phyloP scores from a whole-genome alignment of 805 yeast genomes.

The Cyberlindnera bimundalis region DNA sequence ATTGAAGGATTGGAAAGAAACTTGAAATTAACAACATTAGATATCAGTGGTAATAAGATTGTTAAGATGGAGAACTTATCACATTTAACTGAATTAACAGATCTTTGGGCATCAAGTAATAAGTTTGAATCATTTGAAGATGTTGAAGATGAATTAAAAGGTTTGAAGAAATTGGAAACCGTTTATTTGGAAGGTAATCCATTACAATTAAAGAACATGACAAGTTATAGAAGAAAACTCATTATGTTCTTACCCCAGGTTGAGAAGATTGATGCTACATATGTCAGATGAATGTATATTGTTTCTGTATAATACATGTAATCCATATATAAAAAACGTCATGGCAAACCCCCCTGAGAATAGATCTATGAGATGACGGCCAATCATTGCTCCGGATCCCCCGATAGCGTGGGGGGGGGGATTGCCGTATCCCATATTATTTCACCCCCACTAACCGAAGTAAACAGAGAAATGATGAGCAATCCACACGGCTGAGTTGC shows the following conservation, averaged over 20 bases:
- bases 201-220: constrained; percentile 64
- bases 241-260: constrained; percentile 66
- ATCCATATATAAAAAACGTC: too few relatives aligned
- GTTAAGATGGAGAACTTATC: constrained; percentile 56
- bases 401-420: too few relatives aligned
- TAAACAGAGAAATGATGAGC: too few relatives aligned
- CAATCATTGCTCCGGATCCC: too few relatives aligned
- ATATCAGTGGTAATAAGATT: constrained; percentile 74
- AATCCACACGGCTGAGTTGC: too few relatives aligned
- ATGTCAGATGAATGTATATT: constrained; percentile 36
- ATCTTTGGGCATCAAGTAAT: constrained; percentile 90
- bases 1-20: constrained; percentile 79
- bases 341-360: too few relatives aligned
- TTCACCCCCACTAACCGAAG: too few relatives aligned
- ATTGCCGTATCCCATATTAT: too few relatives aligned
- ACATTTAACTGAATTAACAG: constrained; percentile 73
- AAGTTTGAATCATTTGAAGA: constrained; percentile 64
- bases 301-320: too few relatives aligned
- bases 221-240: constrained; percentile 82
- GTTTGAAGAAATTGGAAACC: constrained; percentile 66
- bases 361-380: too few relatives aligned
- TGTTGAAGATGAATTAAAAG: constrained; percentile 60
- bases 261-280: constrained; percentile 89
- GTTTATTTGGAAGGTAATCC: constrained; percentile 96
- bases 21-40: constrained; percentile 64